Evolutionary conservation across 2,329 filamentous ascomycete genomes (phyloP).

Genomic region (Alternaria sp.): DNA sequence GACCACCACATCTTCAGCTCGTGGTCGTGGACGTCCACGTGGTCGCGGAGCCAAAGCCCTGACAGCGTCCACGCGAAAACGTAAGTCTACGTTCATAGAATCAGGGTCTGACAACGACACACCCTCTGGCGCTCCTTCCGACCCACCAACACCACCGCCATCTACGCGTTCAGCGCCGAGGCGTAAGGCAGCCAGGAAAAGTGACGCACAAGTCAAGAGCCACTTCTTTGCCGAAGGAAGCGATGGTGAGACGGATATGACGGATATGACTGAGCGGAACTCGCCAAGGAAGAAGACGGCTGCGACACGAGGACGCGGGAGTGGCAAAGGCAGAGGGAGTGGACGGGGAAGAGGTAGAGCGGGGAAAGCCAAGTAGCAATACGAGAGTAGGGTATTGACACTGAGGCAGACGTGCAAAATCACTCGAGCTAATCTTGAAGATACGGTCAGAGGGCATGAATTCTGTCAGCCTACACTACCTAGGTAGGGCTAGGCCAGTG

Average conservation of each 20-base stretch:
- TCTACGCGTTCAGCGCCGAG: conserved; percentile 26
- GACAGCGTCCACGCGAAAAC: conserved; percentile 10
- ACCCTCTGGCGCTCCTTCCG: conserved; percentile 13
- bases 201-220: conserved; percentile 39
- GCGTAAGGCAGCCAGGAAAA: conserved; percentile 36
- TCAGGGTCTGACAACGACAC: conserved; percentile 19
- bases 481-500: not conserved
- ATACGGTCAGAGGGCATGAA: not conserved
- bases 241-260: conserved; percentile 43
- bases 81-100: conserved; percentile 7
- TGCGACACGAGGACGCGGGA: conserved; percentile 1
- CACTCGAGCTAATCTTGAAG: not conserved
- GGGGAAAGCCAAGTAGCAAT: conserved; percentile 6
- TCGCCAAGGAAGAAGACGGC: conserved; percentile 24
- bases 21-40: not conserved
- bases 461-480: not conserved
- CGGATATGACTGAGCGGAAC: conserved; percentile 28
- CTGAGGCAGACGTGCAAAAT: conserved; percentile 1
- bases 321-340: conserved; percentile 8
- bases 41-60: conserved; percentile 11
- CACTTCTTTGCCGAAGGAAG: conserved; percentile 42
- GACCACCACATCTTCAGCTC: not conserved
- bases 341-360: conserved; percentile 15
- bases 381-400: not conserved
- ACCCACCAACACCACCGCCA: conserved; percentile 9